A percentile compares a stretch with the other conserved stretches of the same genome.
Evolutionary conservation across 2,329 filamentous ascomycete genomes (phyloP).

Genomic region (Aureobasidium sp.): DNA sequence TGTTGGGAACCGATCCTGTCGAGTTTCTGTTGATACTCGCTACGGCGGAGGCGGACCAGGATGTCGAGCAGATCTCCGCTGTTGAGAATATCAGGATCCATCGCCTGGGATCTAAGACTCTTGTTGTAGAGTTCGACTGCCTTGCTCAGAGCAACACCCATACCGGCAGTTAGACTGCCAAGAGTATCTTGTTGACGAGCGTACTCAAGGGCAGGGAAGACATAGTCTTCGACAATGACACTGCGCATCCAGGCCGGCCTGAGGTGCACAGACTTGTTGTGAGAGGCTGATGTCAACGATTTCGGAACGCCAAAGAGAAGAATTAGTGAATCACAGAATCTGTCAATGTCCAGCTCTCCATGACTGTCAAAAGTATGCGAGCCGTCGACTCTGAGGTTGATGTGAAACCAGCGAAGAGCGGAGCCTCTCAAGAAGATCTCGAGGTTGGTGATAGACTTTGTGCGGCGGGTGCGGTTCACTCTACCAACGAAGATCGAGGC

Average conservation of each 20-base stretch:
- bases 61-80: background rate
- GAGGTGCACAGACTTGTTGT: background rate
- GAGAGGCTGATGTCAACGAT: background rate
- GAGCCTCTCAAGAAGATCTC: conserved; percentile 4
- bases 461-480: background rate
- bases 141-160: background rate
- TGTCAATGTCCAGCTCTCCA: background rate
- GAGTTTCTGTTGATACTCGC: background rate
- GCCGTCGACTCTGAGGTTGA: background rate
- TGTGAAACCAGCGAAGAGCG: background rate
- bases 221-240: background rate
- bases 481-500: background rate
- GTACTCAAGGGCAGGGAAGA: background rate
- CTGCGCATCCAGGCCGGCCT: background rate
- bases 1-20: background rate
- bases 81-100: background rate
- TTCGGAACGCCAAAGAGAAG: background rate
- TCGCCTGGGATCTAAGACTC: background rate
- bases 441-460: background rate
- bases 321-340: conserved; percentile 1
- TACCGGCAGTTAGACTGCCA: background rate
- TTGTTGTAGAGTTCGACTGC: background rate
- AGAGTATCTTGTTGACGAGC: background rate
- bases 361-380: background rate
- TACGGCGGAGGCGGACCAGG: background rate